These are phyloP conservation scores for Fusarium humuli DNA, from an alignment of 2,329 filamentous ascomycete species.

Conservation along the genomic window DNA sequence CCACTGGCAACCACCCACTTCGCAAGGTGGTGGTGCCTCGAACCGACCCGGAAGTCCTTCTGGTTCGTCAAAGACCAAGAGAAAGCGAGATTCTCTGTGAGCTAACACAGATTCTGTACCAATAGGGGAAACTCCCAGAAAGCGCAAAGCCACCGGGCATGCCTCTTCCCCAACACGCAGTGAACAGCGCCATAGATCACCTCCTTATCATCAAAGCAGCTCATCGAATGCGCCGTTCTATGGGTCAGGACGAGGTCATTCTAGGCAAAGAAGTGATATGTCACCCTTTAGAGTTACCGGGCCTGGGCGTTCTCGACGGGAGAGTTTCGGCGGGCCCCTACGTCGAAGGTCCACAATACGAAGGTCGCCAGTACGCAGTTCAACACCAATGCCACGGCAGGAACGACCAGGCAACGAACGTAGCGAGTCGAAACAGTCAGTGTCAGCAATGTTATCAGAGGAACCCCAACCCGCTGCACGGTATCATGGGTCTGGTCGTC, in stretches of 20 bases:
- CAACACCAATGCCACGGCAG: slow-evolving; percentile 38
- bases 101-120: slow-evolving; percentile 55
- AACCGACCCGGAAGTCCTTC: slow-evolving; percentile 79
- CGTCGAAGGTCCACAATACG: slow-evolving; percentile 44
- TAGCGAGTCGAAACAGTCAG: slow-evolving; percentile 50
- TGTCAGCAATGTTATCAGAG: slow-evolving; percentile 51
- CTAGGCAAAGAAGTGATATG: slow-evolving; percentile 54
- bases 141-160: slow-evolving; percentile 77
- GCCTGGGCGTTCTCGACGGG: slow-evolving; percentile 41
- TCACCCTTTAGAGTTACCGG: slow-evolving; percentile 50
- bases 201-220: slow-evolving; percentile 48
- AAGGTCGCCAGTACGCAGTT: slow-evolving; percentile 38
- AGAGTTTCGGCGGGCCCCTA: slow-evolving; percentile 45
- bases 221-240: slow-evolving; percentile 44
- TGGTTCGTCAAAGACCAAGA: slow-evolving; percentile 73
- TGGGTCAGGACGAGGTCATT: slow-evolving; percentile 47
- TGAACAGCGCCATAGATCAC: slow-evolving; percentile 51
- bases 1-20: slow-evolving; percentile 87
- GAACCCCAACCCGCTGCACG: slow-evolving; percentile 34
- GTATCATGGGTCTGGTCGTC: slow-evolving; percentile 24
- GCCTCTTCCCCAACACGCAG: slow-evolving; percentile 45
- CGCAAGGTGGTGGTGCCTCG: slow-evolving; percentile 68
- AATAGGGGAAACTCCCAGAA: slow-evolving; percentile 82
- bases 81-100: slow-evolving; percentile 58
- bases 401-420: slow-evolving; percentile 44